Conservation (phyloP, 169 alveolate species). For the Plasmodium coatneyi region DNA sequence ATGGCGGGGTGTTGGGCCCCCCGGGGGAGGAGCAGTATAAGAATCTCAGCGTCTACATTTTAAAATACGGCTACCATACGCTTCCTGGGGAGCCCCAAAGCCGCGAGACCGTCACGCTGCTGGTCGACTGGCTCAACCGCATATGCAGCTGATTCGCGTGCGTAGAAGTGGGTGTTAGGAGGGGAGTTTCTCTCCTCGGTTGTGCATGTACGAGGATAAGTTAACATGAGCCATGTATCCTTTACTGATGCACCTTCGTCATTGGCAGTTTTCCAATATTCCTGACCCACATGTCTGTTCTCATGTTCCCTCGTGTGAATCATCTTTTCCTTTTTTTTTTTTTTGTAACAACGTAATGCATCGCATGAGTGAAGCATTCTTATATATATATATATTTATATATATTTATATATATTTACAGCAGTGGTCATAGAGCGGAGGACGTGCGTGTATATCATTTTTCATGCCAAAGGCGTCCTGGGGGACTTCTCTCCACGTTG, state of each 20-base stretch:
- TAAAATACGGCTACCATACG: conserved; percentile 50
- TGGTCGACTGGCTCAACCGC: conserved; percentile 39
- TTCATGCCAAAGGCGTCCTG: neutral
- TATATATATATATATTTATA: neutral
- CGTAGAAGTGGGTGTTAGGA: neutral
- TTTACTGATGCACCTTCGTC: neutral
- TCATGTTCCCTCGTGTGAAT: neutral
- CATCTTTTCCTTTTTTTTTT: neutral
- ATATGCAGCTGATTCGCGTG: neutral
- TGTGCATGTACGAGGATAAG: neutral
- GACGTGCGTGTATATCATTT: neutral
- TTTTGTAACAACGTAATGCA: neutral
- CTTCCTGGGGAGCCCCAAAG: conserved; percentile 53
- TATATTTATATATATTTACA: neutral
- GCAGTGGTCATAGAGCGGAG: neutral
- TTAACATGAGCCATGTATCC: neutral
- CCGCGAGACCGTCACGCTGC: neutral
- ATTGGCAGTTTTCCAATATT: neutral
- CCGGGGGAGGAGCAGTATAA: conserved; percentile 3
- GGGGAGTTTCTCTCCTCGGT: neutral
- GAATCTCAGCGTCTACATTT: conserved; percentile 37
- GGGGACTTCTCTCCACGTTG: neutral
- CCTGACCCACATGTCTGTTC: neutral
- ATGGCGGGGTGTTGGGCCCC: neutral
- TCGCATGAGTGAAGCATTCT: neutral